A percentile compares a stretch with the other conserved stretches of the same genome.
Evolutionary conservation across 495 filamentous ascomycete species (phyloP).

Genomic region (Aspergillus coremiiformis): DNA sequence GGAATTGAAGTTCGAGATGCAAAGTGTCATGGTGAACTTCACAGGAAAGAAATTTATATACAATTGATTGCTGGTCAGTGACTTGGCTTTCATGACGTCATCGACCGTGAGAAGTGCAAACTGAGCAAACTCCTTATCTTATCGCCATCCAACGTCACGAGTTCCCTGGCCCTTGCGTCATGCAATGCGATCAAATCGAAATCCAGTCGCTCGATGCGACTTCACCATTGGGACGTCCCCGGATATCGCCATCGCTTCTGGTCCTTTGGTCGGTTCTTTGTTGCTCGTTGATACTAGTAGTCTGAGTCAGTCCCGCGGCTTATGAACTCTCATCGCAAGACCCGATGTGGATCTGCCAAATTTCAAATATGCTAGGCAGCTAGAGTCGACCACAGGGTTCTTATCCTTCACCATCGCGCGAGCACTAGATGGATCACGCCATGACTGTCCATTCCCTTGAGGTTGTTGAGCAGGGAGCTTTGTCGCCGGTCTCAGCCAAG

Average conservation of each 20-base stretch:
- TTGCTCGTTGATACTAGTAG: no score
- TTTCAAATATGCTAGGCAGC: slow-evolving; percentile 32
- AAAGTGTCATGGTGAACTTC: neutral
- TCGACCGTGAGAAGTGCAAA: neutral
- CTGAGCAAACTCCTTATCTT: neutral
- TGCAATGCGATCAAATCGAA: neutral
- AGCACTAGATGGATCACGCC: slow-evolving; percentile 35
- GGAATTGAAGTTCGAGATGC: no score
- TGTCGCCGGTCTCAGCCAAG: slow-evolving; percentile 30
- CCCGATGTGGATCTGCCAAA: slow-evolving; percentile 26
- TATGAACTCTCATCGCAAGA: no score
- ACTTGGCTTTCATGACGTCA: no score
- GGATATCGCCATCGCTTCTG: no score
- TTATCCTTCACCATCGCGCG: slow-evolving; percentile 33
- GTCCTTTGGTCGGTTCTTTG: no score
- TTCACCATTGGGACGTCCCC: no score
- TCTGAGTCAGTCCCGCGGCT: no score
- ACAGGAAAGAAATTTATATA: no score
- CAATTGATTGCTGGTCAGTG: no score
- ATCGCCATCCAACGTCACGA: neutral
- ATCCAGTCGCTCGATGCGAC: no score
- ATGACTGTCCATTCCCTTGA: slow-evolving; percentile 21
- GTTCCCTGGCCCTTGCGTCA: neutral
- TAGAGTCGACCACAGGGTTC: slow-evolving; percentile 19
- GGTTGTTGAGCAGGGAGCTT: slow-evolving; percentile 33